phyloP scores from a whole-genome alignment of 305 asterid genomes.

The Fraxinus velutina region DNA sequence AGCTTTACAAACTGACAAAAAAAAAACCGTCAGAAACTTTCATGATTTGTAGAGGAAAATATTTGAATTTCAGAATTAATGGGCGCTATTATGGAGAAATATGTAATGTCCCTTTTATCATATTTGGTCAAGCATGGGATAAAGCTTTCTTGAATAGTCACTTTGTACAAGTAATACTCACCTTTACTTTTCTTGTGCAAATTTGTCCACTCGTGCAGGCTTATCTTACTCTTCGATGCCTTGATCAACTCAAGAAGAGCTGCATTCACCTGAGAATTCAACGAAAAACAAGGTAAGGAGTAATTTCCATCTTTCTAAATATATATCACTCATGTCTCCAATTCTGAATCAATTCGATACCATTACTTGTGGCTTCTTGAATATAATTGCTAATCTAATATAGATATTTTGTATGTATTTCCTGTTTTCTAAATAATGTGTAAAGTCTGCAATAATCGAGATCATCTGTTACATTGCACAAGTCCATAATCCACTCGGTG shows the following conservation, averaged over 20 bases:
- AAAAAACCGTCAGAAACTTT: neutral
- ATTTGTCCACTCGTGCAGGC: constrained; percentile 63
- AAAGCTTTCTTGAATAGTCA: neutral
- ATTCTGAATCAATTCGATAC: neutral
- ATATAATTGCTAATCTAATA: neutral
- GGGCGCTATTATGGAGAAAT: neutral
- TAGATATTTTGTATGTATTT: no score
- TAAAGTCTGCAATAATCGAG: neutral
- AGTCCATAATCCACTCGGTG: neutral
- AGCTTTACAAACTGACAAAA: constrained; percentile 40
- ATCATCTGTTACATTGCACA: neutral
- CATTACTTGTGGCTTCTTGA: neutral
- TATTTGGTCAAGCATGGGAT: neutral
- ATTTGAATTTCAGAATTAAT: neutral
- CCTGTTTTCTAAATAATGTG: neutral
- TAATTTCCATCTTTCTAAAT: neutral
- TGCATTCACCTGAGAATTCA: constrained; percentile 61
- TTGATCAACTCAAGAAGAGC: constrained; percentile 69
- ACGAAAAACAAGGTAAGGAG: constrained; percentile 1
- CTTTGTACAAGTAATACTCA: constrained; percentile 29
- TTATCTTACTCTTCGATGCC: constrained; percentile 48
- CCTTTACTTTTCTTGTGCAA: constrained; percentile 53
- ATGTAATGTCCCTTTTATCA: neutral
- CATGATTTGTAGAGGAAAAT: neutral
- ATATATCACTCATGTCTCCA: neutral